Conservation (phyloP, 2,329 filamentous ascomycete genomes). For the Clonostachys sp. region DNA sequence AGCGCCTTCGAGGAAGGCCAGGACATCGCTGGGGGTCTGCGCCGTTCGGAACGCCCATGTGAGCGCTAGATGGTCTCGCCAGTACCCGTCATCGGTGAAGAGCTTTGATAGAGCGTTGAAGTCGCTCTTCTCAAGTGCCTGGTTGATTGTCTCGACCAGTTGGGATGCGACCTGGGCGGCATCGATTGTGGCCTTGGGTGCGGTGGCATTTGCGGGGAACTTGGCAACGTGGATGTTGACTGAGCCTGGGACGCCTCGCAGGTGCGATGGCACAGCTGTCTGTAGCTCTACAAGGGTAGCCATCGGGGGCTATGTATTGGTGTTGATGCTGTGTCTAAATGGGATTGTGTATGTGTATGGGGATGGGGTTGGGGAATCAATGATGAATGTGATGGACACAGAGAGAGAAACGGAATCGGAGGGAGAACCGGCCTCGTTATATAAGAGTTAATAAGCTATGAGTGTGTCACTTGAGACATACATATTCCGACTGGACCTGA, state of each 20-base stretch:
- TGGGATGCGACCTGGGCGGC: conserved; percentile 26
- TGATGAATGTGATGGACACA: no score
- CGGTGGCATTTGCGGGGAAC: conserved; percentile 24
- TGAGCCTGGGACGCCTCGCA: conserved; percentile 39
- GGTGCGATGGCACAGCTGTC: conserved; percentile 12
- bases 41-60: conserved; percentile 45
- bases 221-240: conserved; percentile 44
- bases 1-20: conserved; percentile 25
- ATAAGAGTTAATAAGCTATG: no score
- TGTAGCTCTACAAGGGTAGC: no score
- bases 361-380: no score
- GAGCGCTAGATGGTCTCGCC: conserved; percentile 48
- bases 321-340: no score
- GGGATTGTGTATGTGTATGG: no score
- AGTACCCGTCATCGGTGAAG: conserved; percentile 35
- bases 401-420: no score
- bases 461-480: no score
- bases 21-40: conserved; percentile 26
- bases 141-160: conserved; percentile 33
- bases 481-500: no score
- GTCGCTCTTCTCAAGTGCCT: conserved; percentile 26
- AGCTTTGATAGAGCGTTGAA: conserved; percentile 24
- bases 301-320: no score
- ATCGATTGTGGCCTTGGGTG: conserved; percentile 19
- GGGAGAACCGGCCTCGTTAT: no score